A percentile compares a stretch with the other conserved stretches of the same genome.
Conservation (phyloP, 495 filamentous ascomycete genomes). For the Neurospora sp. region DNA sequence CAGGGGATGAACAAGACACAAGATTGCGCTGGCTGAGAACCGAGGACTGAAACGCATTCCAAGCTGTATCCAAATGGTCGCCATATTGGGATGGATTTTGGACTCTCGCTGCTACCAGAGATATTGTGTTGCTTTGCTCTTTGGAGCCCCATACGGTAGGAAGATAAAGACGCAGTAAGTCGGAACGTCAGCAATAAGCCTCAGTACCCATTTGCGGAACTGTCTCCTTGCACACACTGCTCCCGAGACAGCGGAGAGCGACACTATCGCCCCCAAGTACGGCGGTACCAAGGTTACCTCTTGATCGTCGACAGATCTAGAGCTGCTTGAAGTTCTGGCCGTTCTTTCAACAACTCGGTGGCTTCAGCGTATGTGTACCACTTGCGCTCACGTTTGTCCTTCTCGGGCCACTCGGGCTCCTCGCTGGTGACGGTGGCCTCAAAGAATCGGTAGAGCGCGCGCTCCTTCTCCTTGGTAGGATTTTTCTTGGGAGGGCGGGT, state of each 20-base stretch:
- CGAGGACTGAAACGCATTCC: background rate
- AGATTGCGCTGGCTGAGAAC: background rate
- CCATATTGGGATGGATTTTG: background rate
- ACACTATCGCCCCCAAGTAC: constrained; percentile 6
- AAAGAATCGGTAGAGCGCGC: constrained; percentile 78
- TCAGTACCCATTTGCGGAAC: background rate
- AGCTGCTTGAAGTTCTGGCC: constrained; percentile 83
- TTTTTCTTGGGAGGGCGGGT: constrained; percentile 49
- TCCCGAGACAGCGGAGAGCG: background rate
- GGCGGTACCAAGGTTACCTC: constrained; percentile 18
- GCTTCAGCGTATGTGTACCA: constrained; percentile 85
- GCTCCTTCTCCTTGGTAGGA: constrained; percentile 52
- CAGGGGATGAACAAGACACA: background rate
- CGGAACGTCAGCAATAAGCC: background rate
- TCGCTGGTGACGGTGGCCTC: constrained; percentile 74
- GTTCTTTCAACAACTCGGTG: constrained; percentile 57
- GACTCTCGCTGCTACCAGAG: background rate
- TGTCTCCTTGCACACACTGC: background rate
- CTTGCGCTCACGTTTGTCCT: constrained; percentile 75
- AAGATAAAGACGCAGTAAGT: background rate
- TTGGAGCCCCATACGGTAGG: background rate
- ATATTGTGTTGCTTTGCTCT: background rate
- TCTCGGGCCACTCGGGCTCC: constrained; percentile 86
- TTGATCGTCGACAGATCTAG: constrained; percentile 71
- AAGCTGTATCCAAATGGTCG: constrained; percentile 1